A percentile compares a stretch with the other conserved stretches of the same genome.
Evolutionary conservation across 106 monocot species (phyloP).

Genomic region (Dendrobium officinale): DNA sequence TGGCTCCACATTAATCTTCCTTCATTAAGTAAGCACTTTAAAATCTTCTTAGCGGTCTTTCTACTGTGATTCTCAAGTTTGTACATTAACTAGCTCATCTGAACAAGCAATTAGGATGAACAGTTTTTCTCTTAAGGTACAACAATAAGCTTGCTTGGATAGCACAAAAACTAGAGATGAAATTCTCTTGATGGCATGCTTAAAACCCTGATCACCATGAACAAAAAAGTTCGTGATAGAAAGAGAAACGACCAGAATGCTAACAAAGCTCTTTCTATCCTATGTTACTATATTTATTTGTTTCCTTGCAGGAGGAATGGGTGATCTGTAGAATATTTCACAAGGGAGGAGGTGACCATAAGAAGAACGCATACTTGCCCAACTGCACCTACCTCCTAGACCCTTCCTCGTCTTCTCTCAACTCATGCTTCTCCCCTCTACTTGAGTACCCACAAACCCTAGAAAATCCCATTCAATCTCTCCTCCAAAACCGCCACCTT

Average conservation of each 20-base stretch:
- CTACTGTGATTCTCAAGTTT: no score
- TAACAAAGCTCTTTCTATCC: not conserved
- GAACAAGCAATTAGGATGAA: no score
- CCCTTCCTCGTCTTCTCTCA: slow-evolving; percentile 18
- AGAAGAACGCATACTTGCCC: slow-evolving; percentile 37
- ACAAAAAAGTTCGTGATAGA: not conserved
- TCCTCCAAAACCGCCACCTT: slow-evolving; percentile 17
- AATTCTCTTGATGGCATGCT: not conserved
- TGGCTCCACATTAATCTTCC: no score
- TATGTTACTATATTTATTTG: not conserved
- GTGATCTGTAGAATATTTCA: slow-evolving; percentile 97
- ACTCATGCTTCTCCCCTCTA: slow-evolving; percentile 9
- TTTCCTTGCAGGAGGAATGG: slow-evolving; percentile 85
- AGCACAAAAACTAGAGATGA: not conserved
- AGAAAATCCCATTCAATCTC: slow-evolving; percentile 34
- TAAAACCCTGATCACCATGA: not conserved
- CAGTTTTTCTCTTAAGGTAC: no score
- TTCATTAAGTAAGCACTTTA: no score
- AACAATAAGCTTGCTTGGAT: no score
- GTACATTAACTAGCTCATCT: no score
- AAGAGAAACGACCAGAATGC: not conserved
- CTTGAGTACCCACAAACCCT: slow-evolving; percentile 32
- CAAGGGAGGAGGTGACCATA: slow-evolving; percentile 36
- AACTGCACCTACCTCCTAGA: slow-evolving; percentile 20
- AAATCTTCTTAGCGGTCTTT: no score